Conservation (phyloP, 441 rosid genomes). For the Adansonia rubrostipa region DNA sequence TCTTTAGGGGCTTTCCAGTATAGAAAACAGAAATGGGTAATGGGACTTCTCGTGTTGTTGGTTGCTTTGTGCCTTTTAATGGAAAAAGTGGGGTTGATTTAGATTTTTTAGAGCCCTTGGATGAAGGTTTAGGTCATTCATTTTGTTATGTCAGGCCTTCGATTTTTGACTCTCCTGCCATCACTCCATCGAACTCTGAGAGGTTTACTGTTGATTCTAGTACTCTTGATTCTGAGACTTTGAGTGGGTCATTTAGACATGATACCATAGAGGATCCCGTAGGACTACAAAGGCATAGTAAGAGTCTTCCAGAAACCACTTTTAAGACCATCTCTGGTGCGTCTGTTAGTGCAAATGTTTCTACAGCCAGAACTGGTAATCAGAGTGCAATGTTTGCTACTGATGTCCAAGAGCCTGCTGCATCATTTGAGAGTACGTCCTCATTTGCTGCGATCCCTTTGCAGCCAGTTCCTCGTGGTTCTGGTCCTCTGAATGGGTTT, state of each 20-base stretch:
- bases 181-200: slow-evolving; percentile 90
- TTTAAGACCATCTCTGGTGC: slow-evolving; percentile 95
- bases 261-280: slow-evolving; percentile 76
- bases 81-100: slow-evolving; percentile 82
- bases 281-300: slow-evolving; percentile 53
- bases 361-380: slow-evolving; percentile 89
- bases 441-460: slow-evolving; percentile 90
- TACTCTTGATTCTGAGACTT: slow-evolving; percentile 84
- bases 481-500: slow-evolving; percentile 84
- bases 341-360: slow-evolving; percentile 94
- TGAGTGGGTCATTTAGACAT: slow-evolving; percentile 84
- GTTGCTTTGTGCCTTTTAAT: slow-evolving; percentile 83
- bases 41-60: slow-evolving; percentile 94
- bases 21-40: slow-evolving; percentile 69
- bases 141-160: slow-evolving; percentile 90
- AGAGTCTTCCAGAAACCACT: slow-evolving; percentile 79
- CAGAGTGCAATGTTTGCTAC: slow-evolving; percentile 70
- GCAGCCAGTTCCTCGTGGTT: slow-evolving; percentile 89
- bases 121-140: slow-evolving; percentile 96
- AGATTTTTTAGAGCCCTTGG: slow-evolving; percentile 82
- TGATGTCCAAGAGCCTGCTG: slow-evolving; percentile 86
- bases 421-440: slow-evolving; percentile 94
- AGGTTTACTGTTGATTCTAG: slow-evolving; percentile 95
- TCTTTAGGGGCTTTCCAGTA: slow-evolving; percentile 34
- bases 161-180: slow-evolving; percentile 82